Evolutionary conservation across 768 basidiomycete genomes (phyloP), one percentile per base, ranked within the genome.

Genomic region (Strobilomyces echinocephalus): DNA sequence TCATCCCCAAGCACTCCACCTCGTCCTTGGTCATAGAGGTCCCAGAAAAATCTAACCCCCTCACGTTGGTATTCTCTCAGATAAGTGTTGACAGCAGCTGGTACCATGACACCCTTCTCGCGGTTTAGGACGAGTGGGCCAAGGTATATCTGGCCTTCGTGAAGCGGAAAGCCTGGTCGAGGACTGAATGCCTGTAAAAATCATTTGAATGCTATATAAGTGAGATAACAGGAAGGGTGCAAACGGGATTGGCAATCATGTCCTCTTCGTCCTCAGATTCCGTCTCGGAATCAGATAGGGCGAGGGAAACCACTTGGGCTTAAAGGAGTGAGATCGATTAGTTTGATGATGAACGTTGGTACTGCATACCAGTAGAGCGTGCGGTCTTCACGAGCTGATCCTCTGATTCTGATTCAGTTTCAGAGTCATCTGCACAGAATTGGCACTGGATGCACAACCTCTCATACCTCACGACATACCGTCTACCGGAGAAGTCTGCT

Each of bases 1-100:
- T 98, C 95, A 66, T 98, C 95, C 6, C 95, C 95, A 5, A 98
- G 77, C 11, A 97, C 66, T 0, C 87, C 95, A 0, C 95, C 95
- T 41, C 76, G 74, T 0, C 77, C 79, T 58, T 85, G 73, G 28
- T 74, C 69, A 64, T 87, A 97, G 43, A 84, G 78, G 14, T 79
- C 74, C 71, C 81, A 97, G 46, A 97, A 79, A 70, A 97, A 97
- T 39, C 75, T 69, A 12, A 88, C 81, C 8, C 95, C 95, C 11
- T 93, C 85, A 33, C 91, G 78, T 63, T 98, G 95, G 63, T 98
- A 98, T 33, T 84, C 82, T 50, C 95, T 84, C n/a, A 97, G 74
- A 66, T 85, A 91, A 0, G 84, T 83, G 68, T 95, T 95, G 61
- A 97, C 85, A 4, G 84, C 68, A 8, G 74, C 78, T 3, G 88